Conservation (phyloP, 208 protist genomes). For the Plasmodiophora brassicae region DNA sequence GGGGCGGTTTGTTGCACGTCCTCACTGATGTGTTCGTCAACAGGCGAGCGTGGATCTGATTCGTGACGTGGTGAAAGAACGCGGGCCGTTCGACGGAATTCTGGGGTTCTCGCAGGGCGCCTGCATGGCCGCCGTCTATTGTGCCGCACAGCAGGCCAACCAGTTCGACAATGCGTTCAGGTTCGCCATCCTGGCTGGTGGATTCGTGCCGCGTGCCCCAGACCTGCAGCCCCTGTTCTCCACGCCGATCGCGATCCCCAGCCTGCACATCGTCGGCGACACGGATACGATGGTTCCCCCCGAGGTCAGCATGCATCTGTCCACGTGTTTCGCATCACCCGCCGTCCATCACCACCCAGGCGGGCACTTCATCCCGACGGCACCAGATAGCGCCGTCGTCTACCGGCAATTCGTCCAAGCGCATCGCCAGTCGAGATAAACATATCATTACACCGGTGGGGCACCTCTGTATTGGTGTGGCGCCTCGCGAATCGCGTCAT, state of each 20-base stretch:
- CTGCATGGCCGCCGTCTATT: neutral
- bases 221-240: neutral
- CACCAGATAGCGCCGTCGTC: neutral
- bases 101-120: constrained; percentile 14
- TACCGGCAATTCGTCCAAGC: neutral
- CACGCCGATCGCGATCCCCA: neutral
- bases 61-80: neutral
- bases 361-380: neutral
- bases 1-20: neutral
- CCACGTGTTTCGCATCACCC: neutral
- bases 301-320: neutral
- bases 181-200: neutral
- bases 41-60: neutral
- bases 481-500: neutral
- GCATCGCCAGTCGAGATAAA: neutral
- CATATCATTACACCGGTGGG: neutral
- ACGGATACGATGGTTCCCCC: neutral
- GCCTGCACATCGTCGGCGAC: neutral
- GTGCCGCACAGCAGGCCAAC: neutral
- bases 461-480: neutral
- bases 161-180: neutral
- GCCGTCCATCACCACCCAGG: neutral
- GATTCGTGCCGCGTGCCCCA: neutral
- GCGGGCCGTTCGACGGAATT: neutral
- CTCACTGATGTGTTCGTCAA: neutral